Evolutionary conservation across 768 basidiomycete species (phyloP), one percentile per base, ranked within the genome.

Genomic region (Hygrophorus russula): DNA sequence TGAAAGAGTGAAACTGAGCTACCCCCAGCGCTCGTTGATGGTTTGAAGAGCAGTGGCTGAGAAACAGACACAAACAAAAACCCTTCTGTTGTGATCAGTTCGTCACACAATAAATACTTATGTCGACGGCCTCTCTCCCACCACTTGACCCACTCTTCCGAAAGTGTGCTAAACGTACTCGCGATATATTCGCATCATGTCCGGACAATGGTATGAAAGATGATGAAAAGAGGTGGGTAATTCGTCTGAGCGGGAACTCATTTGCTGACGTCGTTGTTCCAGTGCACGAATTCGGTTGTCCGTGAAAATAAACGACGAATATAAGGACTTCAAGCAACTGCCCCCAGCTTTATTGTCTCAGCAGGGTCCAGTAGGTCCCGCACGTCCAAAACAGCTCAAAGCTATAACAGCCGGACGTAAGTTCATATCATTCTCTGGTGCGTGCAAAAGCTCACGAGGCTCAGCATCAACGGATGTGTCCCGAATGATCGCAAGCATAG

Each of bases 231-330:
- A 85, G 81, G 86, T 80, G 34, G 28, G 68, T 51, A 13, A 28
- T 17, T 2, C 20, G 20, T 41, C 8, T 12, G 12, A 37, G 10
- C 28, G 20, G 40, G 11, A 17, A 13, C 4, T 24, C 30, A 4
- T 36, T 3, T 41, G 33, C 20, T 36, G 39, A 37, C 30, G 39
- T 49, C 27, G 29, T 41, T 20, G 30, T 31, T 38, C 34, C 45
- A 86, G 88, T 53, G 67, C 79, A n/a, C 73, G 82, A 31, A 59
- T 89, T 37, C 76, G 81, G 29, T 60, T 96, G 29, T 70, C 89
- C 2, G 77, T 86, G 38, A 96, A 96, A 68, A 82, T 97, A 24
- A 72, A 80, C 28, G 80, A 89, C 56, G 94, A 98, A 65, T 99
- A 92, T 60, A 73, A 74, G 37, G 79, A 96, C 58, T 86, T 73